Evolutionary conservation across 2,329 filamentous ascomycete species (phyloP).

Genomic region (Aspergillus sp.): DNA sequence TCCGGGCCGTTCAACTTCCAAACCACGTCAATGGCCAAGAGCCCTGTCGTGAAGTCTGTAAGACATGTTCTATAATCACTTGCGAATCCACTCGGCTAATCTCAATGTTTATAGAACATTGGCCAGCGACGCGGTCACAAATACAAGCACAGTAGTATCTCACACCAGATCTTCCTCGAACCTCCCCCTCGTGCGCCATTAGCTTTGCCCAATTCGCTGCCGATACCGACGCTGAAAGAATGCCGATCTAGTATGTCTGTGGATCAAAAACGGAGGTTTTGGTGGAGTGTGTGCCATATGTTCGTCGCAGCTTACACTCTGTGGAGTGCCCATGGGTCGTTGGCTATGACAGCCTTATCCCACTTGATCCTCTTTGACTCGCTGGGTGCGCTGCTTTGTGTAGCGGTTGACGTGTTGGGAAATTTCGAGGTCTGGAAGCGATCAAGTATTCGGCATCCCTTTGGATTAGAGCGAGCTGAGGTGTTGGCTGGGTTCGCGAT

Average conservation of each 20-base stretch:
- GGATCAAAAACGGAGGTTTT: conserved; percentile 78
- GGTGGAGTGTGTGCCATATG: conserved; percentile 89
- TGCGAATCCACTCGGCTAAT: conserved; percentile 11
- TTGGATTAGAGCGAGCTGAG: conserved; percentile 86
- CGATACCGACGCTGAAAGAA: conserved; percentile 85
- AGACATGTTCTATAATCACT: background rate
- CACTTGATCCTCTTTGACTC: conserved; percentile 96
- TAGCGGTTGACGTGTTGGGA: conserved; percentile 85
- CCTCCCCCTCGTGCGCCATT: conserved; percentile 82
- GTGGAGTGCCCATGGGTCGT: conserved; percentile 78
- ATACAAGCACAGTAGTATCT: conserved; percentile 96
- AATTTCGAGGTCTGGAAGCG: conserved; percentile 99
- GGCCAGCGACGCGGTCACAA: conserved; percentile 92
- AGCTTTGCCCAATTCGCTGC: conserved; percentile 85
- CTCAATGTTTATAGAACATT: conserved; percentile 63
- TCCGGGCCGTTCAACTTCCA: conserved; percentile 86
- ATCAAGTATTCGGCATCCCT: conserved; percentile 88
- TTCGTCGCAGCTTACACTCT: conserved; percentile 80
- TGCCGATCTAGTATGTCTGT: conserved; percentile 86
- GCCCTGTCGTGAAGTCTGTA: conserved; percentile 72
- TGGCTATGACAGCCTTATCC: conserved; percentile 88
- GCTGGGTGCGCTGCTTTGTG: conserved; percentile 85
- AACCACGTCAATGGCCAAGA: conserved; percentile 72
- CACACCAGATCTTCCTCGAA: conserved; percentile 94
- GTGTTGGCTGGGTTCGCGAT: conserved; percentile 94